Evolutionary conservation across 306 rosid genomes (phyloP).

Genomic region (Luffa acutangula): DNA sequence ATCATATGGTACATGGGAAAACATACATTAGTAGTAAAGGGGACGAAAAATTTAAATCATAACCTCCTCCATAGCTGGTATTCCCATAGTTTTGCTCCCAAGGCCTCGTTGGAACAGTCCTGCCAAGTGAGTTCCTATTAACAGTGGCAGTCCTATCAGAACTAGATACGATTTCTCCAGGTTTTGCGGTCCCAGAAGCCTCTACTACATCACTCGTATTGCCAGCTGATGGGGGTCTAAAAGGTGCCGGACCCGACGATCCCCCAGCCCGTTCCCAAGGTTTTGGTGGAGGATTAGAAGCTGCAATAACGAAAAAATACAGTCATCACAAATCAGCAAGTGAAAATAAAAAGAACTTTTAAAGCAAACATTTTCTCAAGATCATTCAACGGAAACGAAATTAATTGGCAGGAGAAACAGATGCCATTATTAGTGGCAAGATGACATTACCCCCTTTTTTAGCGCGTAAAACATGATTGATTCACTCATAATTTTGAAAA

Average conservation of each 20-base stretch:
- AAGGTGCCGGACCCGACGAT: conserved; percentile 81
- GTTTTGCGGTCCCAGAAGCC: conserved; percentile 92
- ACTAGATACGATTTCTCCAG: conserved; percentile 80
- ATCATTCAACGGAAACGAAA: not conserved
- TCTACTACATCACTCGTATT: conserved; percentile 86
- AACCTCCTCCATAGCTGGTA: conserved; percentile 64
- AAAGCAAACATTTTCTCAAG: not conserved
- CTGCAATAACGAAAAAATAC: conserved; percentile 29
- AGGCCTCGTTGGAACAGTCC: conserved; percentile 90
- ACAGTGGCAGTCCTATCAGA: conserved; percentile 33
- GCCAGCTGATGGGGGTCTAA: conserved; percentile 77
- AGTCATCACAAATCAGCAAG: not conserved
- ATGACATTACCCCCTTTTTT: not conserved
- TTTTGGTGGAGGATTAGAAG: conserved; percentile 65
- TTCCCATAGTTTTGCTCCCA: conserved; percentile 83
- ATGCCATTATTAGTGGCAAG: not conserved
- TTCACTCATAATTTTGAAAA: not conserved
- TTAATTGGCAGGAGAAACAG: not conserved
- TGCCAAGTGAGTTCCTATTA: conserved; percentile 46
- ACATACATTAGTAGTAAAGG: not conserved
- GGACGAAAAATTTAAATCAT: not conserved
- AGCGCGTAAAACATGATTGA: not conserved
- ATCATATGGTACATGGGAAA: not conserved
- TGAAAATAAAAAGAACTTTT: not conserved
- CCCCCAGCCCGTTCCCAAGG: conserved; percentile 91